Percentiles rank a stretch among this genome's conserved stretches.
phyloP scores from a whole-genome alignment of 2,329 filamentous ascomycete genomes.

The Allantophomopsis lycopodina region DNA sequence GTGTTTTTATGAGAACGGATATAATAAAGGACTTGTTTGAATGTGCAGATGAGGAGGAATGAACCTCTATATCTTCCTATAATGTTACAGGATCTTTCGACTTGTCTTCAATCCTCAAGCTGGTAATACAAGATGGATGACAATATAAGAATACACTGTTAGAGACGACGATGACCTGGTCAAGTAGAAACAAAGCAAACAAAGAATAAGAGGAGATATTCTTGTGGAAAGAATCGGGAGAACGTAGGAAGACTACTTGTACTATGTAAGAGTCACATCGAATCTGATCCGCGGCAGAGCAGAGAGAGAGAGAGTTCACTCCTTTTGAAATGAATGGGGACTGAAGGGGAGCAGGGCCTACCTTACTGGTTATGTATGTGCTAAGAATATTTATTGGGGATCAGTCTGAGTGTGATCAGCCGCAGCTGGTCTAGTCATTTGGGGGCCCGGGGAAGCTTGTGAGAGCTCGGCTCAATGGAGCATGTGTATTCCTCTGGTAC shows the following conservation, averaged over 20 bases:
- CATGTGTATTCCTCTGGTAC: background rate
- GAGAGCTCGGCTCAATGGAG: background rate
- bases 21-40: background rate
- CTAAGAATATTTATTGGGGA: background rate
- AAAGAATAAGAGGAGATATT: background rate
- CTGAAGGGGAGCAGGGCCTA: background rate
- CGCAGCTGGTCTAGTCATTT: background rate
- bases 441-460: background rate
- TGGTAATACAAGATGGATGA: background rate
- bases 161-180: background rate
- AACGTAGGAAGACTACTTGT: background rate
- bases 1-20: background rate
- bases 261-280: background rate
- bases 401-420: background rate
- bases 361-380: background rate
- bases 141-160: background rate
- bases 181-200: background rate
- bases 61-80: background rate
- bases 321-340: background rate
- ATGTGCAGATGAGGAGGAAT: background rate
- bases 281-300: slow-evolving; percentile 1
- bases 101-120: background rate
- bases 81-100: background rate
- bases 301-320: background rate
- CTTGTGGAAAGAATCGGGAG: too few relatives aligned